Evolutionary conservation across 106 monocot species (phyloP).

Genomic region (Allium fistulosum): DNA sequence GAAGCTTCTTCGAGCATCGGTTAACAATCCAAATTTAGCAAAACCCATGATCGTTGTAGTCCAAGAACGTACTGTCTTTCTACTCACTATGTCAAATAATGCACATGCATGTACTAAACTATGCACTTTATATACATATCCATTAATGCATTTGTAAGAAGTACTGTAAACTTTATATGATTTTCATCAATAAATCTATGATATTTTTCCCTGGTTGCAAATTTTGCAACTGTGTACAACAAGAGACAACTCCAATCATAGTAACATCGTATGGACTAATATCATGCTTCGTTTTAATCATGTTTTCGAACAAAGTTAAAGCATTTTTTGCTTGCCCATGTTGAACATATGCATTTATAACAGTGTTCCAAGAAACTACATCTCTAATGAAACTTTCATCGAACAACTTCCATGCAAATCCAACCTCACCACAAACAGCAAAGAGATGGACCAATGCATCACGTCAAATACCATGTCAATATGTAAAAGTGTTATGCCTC

Average conservation of each 20-base stretch:
- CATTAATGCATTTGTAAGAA: conserved; percentile 40
- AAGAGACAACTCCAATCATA: conserved; percentile 37
- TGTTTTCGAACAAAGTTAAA: conserved; percentile 21
- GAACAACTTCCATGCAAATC: conserved; percentile 39
- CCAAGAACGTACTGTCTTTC: conserved; percentile 32
- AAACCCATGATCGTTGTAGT: conserved; percentile 54
- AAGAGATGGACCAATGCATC: conserved; percentile 33
- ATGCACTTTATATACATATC: conserved; percentile 60
- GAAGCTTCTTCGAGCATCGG: conserved; percentile 24
- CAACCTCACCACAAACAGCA: conserved; percentile 19
- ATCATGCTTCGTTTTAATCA: conserved; percentile 14
- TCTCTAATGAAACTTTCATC: conserved; percentile 36
- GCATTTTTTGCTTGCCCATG: conserved; percentile 24
- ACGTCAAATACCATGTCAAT: conserved; percentile 21
- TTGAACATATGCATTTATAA: conserved; percentile 41
- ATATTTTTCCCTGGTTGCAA: conserved; percentile 28
- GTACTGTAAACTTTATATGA: conserved; percentile 17
- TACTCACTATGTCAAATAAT: conserved; percentile 33
- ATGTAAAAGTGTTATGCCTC: neutral
- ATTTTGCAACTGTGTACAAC: conserved; percentile 35
- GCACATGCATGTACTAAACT: conserved; percentile 22
- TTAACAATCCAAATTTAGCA: conserved; percentile 32
- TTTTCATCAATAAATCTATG: conserved; percentile 29
- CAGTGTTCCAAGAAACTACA: conserved; percentile 55
- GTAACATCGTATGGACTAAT: conserved; percentile 34